Evolutionary conservation across 768 basidiomycete species (phyloP).

Genomic region (Rhodotorula graminis): DNA sequence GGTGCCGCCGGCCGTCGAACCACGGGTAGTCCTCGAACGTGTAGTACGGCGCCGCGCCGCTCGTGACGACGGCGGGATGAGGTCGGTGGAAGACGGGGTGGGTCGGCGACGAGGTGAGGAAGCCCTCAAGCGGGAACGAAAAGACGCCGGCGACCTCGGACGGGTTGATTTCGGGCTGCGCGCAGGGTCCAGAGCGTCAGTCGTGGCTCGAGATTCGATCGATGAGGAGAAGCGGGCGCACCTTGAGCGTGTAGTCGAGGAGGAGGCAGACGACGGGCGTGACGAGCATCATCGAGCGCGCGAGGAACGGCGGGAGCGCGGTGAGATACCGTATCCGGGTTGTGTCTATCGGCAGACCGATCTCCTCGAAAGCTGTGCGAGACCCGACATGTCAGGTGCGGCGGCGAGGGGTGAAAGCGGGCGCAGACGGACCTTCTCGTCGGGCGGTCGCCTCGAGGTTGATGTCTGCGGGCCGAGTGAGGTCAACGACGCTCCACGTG

Average conservation of each 20-base stretch:
- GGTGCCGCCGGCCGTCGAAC: slow-evolving; percentile 32
- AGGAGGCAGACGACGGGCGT: slow-evolving; percentile 37
- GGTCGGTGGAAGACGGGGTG: slow-evolving; percentile 12
- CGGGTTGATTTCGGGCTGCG: slow-evolving; percentile 41
- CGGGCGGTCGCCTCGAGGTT: slow-evolving; percentile 37
- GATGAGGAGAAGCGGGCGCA: background rate
- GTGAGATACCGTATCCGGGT: slow-evolving; percentile 36
- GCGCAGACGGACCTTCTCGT: slow-evolving; percentile 20
- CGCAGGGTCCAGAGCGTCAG: no score
- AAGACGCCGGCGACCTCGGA: slow-evolving; percentile 40
- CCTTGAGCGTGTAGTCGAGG: slow-evolving; percentile 31
- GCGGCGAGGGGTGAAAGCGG: no score
- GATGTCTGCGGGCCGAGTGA: slow-evolving; percentile 5
- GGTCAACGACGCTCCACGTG: background rate
- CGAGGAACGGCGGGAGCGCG: slow-evolving; percentile 40
- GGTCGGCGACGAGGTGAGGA: slow-evolving; percentile 28
- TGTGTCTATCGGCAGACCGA: slow-evolving; percentile 38
- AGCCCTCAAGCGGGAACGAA: slow-evolving; percentile 40
- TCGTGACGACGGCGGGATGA: background rate
- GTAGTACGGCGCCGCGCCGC: slow-evolving; percentile 29
- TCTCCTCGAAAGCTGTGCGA: slow-evolving; percentile 40
- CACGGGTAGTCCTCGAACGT: slow-evolving; percentile 36
- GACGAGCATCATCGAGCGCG: slow-evolving; percentile 37
- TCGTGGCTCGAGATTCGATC: background rate
- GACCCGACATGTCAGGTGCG: no score